A percentile compares a stretch with the other conserved stretches of the same genome.
These are phyloP conservation scores for Curvularia sp. DNA, from an alignment of 2,329 filamentous ascomycete genomes.

Conservation along the genomic window DNA sequence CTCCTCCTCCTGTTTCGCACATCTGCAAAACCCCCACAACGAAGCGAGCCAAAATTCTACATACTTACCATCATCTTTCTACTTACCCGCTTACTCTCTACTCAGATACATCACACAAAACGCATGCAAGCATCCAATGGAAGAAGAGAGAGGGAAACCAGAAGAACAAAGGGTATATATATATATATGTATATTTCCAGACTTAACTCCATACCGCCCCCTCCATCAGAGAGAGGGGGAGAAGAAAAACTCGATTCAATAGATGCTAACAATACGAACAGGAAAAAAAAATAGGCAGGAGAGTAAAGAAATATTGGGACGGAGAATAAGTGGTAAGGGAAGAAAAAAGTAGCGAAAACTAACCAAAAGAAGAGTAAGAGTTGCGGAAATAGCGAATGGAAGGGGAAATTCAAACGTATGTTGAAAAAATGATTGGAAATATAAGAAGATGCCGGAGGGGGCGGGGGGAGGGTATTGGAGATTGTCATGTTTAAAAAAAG, in stretches of 20 bases:
- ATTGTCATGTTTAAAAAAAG: background rate
- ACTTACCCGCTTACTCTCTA: background rate
- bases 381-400: background rate
- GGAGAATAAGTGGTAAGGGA: background rate
- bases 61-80: too few relatives aligned
- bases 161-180: background rate
- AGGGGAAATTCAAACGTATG: background rate
- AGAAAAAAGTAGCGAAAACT: background rate
- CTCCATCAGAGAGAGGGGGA: background rate
- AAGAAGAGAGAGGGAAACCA: background rate
- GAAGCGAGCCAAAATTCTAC: too few relatives aligned
- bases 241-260: background rate
- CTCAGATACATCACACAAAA: background rate
- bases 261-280: background rate
- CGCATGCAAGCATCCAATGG: background rate
- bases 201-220: background rate
- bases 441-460: too few relatives aligned
- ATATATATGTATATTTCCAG: background rate
- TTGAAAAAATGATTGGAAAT: background rate
- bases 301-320: background rate
- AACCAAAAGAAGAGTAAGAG: background rate
- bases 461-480: slow-evolving; percentile 3
- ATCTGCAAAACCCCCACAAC: too few relatives aligned
- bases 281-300: background rate
- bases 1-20: too few relatives aligned